Conservation (phyloP, 257 asterid species). For the Solanum pennellii region DNA sequence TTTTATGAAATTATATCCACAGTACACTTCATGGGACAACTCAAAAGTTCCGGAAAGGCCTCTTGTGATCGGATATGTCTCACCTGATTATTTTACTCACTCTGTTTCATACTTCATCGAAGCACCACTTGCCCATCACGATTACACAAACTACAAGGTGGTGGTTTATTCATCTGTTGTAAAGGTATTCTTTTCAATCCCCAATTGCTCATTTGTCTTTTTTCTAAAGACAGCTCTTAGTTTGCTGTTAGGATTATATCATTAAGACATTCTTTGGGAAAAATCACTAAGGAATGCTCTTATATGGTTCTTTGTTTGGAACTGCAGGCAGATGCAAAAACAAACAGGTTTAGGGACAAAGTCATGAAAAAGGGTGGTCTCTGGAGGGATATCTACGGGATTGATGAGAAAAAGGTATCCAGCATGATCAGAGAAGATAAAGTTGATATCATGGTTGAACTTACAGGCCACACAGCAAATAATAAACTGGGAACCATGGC, state of each 20-base stretch:
- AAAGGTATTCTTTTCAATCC: conserved; percentile 41
- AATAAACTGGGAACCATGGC: conserved; percentile 99
- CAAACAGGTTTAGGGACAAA: conserved; percentile 74
- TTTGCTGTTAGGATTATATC: neutral
- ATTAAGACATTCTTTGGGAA: neutral
- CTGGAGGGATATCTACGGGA: conserved; percentile 90
- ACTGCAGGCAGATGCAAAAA: conserved; percentile 94
- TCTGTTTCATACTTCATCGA: conserved; percentile 95
- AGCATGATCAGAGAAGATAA: conserved; percentile 87
- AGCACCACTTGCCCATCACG: conserved; percentile 79
- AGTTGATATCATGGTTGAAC: conserved; percentile 94
- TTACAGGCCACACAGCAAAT: conserved; percentile 98
- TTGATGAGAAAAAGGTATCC: conserved; percentile 91
- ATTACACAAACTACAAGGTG: conserved; percentile 70
- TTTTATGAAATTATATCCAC: conserved; percentile 82
- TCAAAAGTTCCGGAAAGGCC: conserved; percentile 77
- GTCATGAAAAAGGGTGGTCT: conserved; percentile 80
- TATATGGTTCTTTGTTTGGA: conserved; percentile 4
- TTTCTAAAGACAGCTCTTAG: neutral
- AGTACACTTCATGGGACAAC: conserved; percentile 86
- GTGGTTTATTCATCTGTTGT: conserved; percentile 97
- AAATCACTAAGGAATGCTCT: neutral
- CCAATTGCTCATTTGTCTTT: neutral
- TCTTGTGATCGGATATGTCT: conserved; percentile 87
- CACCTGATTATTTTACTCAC: conserved; percentile 99